These are phyloP conservation scores for Porodaedalea pini DNA, from an alignment of 1,284 basidiomycete species.

Conservation along the genomic window DNA sequence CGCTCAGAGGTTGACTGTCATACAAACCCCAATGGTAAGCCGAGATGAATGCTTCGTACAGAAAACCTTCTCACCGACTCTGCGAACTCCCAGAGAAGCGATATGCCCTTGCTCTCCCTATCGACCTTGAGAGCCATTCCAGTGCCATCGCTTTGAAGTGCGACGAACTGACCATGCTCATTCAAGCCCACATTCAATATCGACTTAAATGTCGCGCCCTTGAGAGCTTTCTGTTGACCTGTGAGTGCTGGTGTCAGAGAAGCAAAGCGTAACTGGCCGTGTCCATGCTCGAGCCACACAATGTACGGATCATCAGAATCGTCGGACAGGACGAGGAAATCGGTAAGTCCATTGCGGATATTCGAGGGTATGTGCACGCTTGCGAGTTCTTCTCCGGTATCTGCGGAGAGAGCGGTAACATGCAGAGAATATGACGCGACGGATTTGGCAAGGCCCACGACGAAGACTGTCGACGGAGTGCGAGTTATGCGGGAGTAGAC, in stretches of 20 bases:
- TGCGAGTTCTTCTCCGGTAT: conserved; percentile 52
- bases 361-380: conserved; percentile 55
- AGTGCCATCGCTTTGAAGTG: conserved; percentile 49
- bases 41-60: conserved; percentile 10
- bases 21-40: neutral
- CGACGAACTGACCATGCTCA: conserved; percentile 48
- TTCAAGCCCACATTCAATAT: conserved; percentile 56
- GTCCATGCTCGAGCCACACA: conserved; percentile 62
- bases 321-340: conserved; percentile 39
- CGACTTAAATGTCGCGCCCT: conserved; percentile 42
- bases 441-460: conserved; percentile 66
- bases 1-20: conserved; percentile 38
- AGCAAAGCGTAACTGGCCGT: conserved; percentile 49
- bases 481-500: conserved; percentile 60
- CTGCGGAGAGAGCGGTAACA: conserved; percentile 53
- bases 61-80: conserved; percentile 44
- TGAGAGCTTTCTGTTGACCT: conserved; percentile 41
- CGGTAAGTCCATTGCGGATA: conserved; percentile 45
- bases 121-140: conserved; percentile 52
- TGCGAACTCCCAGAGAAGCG: conserved; percentile 54
- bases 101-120: conserved; percentile 39
- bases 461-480: conserved; percentile 54
- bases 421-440: conserved; percentile 63
- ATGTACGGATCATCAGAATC: conserved; percentile 37
- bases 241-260: conserved; percentile 53